Evolutionary conservation across 2,329 filamentous ascomycete genomes (phyloP), one percentile per base, ranked within the genome.

Genomic region (Penicillium sp.): DNA sequence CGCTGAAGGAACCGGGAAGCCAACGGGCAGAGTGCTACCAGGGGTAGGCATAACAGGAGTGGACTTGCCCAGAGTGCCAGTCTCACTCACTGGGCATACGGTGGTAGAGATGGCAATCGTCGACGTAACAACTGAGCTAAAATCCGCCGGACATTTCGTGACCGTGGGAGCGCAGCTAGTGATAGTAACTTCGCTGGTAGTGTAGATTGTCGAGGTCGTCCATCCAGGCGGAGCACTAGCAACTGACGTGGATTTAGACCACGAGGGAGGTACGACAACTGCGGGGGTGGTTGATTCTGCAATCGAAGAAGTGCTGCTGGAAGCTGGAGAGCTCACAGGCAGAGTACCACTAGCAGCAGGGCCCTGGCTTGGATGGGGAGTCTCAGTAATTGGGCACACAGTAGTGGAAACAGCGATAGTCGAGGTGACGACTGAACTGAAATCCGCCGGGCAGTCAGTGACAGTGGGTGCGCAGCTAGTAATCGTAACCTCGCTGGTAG

Each of bases 391-490:
- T 17, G 68, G 76, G 71, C 76, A 79, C 55, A 80, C 58, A 29
- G 77, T 81, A 46, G 79, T 81, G 35, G 72, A 75, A 32, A 79
- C 53, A 31, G 76, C 62, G 41, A 82, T 57, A 5, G 73, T 77
- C 41, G 75, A 68, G 2, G 75, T 76, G 37, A 74, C 64, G 18
- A 76, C 56, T 0, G 64, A 68, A 30, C 70, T 67, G 10, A 68
- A 70, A 35, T 64, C 58, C 34, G 66, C 70, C 16, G 74, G 74
- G 67, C 75, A 79, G 64, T 75, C 62, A 23, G 59, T 57, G 26
- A 67, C 56, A 1, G 52, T 57, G 3, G 65, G 51, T n/a, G 60
- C 59, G 39, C 62, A 67, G 51, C 59, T 62, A 7, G 64, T 68
- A 45, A 67, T 56, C 23, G 65, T 65, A 14, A 62, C 39, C 33